phyloP scores from a whole-genome alignment of 345 rosid species.

The Citrus australasica region DNA sequence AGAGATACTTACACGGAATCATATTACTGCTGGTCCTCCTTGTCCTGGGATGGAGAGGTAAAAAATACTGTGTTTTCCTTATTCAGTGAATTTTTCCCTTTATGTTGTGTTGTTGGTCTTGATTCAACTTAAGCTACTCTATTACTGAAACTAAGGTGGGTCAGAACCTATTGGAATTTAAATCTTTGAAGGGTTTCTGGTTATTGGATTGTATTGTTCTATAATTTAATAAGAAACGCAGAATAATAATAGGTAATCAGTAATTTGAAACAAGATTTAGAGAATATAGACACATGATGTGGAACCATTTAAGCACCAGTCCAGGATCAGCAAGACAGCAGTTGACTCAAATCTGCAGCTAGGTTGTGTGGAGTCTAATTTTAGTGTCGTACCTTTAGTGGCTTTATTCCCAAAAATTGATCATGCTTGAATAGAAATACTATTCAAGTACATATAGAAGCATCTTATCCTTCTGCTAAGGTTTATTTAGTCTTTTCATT shows the following conservation, averaged over 20 bases:
- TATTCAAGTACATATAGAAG: background rate
- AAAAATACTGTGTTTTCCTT: constrained; percentile 10
- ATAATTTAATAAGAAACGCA: background rate
- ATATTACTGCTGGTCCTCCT: constrained; percentile 80
- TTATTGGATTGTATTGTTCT: background rate
- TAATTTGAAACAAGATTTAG: background rate
- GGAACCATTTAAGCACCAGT: background rate
- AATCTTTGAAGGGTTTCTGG: background rate
- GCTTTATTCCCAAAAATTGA: background rate
- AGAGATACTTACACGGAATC: constrained; percentile 75
- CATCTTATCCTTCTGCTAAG: background rate
- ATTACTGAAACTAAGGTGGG: background rate
- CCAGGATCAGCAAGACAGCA: background rate
- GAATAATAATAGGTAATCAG: background rate
- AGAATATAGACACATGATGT: background rate
- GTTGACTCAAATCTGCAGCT: background rate
- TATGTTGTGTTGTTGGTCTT: background rate
- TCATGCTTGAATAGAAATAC: background rate
- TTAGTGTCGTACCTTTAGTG: background rate
- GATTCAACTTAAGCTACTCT: background rate
- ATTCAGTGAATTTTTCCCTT: background rate
- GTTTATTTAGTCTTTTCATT: background rate
- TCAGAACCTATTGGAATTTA: background rate
- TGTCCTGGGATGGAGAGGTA: constrained; percentile 94
- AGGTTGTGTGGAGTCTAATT: background rate